Percentiles rank a stretch among this genome's conserved stretches.
phyloP scores from a whole-genome alignment of 805 yeast genomes.

The Hanseniaspora occidentalis region DNA sequence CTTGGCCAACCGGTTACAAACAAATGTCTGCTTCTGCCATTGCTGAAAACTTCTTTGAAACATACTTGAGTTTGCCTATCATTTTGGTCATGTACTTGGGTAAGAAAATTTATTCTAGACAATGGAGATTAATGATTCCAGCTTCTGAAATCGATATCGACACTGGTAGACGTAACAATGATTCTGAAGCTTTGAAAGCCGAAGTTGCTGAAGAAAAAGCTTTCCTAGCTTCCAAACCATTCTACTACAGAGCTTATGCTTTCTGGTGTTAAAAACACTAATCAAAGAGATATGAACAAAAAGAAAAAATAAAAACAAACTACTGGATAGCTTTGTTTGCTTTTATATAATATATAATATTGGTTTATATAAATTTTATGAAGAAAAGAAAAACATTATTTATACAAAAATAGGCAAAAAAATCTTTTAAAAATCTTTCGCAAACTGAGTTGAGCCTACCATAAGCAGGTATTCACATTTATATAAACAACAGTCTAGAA shows the following conservation, averaged over 20 bases:
- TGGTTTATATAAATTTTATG: no score
- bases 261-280: constrained; percentile 36
- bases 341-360: no score
- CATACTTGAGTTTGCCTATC: constrained; percentile 54
- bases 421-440: no score
- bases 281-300: no score
- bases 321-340: no score
- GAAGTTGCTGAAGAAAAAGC: constrained; percentile 42
- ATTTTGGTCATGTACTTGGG: constrained; percentile 41
- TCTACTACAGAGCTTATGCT: constrained; percentile 30
- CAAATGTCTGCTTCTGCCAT: constrained; percentile 22
- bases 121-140: constrained; percentile 29
- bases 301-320: no score
- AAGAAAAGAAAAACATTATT: no score
- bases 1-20: constrained; percentile 47
- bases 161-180: constrained; percentile 48
- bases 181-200: constrained; percentile 38
- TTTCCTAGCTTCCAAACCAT: constrained; percentile 31
- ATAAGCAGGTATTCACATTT: no score
- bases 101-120: constrained; percentile 42
- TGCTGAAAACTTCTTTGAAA: constrained; percentile 49
- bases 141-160: constrained; percentile 46
- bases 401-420: no score
- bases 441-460: no score
- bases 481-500: no score